phyloP scores from a whole-genome alignment of 2,329 filamentous ascomycete species.

The Whalleya microplaca region DNA sequence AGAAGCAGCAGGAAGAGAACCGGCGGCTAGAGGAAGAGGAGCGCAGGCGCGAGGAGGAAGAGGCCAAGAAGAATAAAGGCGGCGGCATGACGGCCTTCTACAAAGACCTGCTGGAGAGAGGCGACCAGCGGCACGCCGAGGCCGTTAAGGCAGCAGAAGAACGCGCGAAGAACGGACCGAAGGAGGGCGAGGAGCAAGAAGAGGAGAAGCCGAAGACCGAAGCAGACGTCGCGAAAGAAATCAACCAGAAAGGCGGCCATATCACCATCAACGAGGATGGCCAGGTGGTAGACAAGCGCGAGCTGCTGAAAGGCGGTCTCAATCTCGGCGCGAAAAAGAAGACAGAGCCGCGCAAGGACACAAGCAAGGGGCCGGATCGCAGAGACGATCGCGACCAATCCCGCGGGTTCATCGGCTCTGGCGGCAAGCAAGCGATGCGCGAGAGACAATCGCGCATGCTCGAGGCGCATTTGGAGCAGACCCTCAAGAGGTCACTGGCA shows the following conservation, averaged over 20 bases:
- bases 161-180: constrained; percentile 46
- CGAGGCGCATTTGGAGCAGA: constrained; percentile 74
- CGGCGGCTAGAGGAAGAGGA: constrained; percentile 73
- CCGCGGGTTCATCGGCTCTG: constrained; percentile 45
- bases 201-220: constrained; percentile 57
- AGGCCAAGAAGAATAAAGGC: constrained; percentile 65
- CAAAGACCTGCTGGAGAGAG: constrained; percentile 71
- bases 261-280: constrained; percentile 81
- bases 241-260: constrained; percentile 63
- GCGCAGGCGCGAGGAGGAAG: constrained; percentile 63
- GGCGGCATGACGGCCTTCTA: constrained; percentile 82
- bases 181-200: constrained; percentile 39
- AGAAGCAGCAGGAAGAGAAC: constrained; percentile 78
- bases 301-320: constrained; percentile 74
- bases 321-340: constrained; percentile 72
- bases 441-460: constrained; percentile 80
- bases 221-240: constrained; percentile 67
- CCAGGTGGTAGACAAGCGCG: constrained; percentile 81
- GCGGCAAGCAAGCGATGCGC: constrained; percentile 68
- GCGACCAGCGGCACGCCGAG: constrained; percentile 71
- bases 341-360: constrained; percentile 42
- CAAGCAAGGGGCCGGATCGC: constrained; percentile 34
- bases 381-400: constrained; percentile 37
- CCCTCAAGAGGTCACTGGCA: constrained; percentile 72
- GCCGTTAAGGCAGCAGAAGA: constrained; percentile 69